Conservation (phyloP, 805 yeast species). For the Wickerhamiella vanderwaltii region DNA sequence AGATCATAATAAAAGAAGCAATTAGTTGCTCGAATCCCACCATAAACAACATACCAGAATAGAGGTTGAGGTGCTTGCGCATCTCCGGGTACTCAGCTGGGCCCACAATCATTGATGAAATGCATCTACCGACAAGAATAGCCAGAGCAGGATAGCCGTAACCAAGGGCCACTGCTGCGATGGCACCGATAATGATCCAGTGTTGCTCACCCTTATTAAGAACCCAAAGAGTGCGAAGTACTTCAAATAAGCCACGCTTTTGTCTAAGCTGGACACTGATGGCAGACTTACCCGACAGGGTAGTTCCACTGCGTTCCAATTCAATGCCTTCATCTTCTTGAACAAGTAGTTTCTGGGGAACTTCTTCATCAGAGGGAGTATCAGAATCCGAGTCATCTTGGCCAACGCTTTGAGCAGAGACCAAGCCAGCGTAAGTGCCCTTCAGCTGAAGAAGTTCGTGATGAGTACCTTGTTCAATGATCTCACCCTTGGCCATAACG, state of each 20-base stretch:
- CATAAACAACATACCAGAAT: slow-evolving; percentile 29
- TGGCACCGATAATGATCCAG: slow-evolving; percentile 22
- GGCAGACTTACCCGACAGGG: neutral
- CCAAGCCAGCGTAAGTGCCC: slow-evolving; percentile 27
- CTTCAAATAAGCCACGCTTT: slow-evolving; percentile 5
- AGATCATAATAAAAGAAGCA: slow-evolving; percentile 20
- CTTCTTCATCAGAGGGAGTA: neutral
- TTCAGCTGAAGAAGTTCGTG: slow-evolving; percentile 25
- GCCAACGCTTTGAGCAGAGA: slow-evolving; percentile 28
- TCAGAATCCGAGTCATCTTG: neutral
- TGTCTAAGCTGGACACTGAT: neutral
- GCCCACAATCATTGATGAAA: slow-evolving; percentile 28
- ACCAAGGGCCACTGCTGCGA: slow-evolving; percentile 26
- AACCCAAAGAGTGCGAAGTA: slow-evolving; percentile 12
- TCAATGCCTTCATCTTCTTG: slow-evolving; percentile 5
- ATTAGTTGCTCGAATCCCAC: slow-evolving; percentile 25
- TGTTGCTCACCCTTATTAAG: slow-evolving; percentile 20
- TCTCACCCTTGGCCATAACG: slow-evolving; percentile 40
- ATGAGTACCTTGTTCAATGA: slow-evolving; percentile 37
- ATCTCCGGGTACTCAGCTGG: slow-evolving; percentile 25
- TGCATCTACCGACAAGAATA: slow-evolving; percentile 29
- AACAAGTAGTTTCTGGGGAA: neutral
- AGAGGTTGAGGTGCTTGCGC: slow-evolving; percentile 28
- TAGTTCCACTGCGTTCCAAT: neutral
- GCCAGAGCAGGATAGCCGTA: slow-evolving; percentile 31